Conservation (phyloP, 257 asterid genomes). For the Thymus mandschuricus region DNA sequence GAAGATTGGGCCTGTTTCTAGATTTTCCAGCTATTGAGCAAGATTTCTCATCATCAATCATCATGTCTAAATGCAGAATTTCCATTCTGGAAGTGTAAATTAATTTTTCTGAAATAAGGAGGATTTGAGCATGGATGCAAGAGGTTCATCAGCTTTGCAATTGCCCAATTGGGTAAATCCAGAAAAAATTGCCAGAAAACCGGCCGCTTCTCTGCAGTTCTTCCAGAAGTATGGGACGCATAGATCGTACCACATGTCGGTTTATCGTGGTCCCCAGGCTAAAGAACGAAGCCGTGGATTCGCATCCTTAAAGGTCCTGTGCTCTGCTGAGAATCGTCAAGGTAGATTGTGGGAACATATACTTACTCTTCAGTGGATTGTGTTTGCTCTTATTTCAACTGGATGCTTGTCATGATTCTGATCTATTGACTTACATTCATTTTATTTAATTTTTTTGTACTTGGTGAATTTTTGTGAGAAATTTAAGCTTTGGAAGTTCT, state of each 20-base stretch:
- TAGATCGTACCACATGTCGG: slow-evolving; percentile 29
- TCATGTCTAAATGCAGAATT: slow-evolving; percentile 11
- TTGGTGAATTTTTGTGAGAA: not conserved
- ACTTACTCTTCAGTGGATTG: not conserved
- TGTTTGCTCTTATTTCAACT: not conserved
- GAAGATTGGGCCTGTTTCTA: slow-evolving; percentile 17
- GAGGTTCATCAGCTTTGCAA: slow-evolving; percentile 51
- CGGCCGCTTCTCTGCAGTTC: slow-evolving; percentile 47
- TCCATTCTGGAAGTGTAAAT: slow-evolving; percentile 25
- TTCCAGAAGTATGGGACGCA: slow-evolving; percentile 36
- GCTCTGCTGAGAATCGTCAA: slow-evolving; percentile 63
- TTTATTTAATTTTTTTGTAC: not conserved
- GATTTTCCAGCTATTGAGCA: not conserved
- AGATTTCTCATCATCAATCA: not conserved
- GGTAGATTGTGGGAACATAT: slow-evolving; percentile 45
- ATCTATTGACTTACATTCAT: not conserved
- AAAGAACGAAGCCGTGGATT: slow-evolving; percentile 35
- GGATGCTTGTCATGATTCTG: slow-evolving; percentile 14
- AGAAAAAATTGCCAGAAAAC: slow-evolving; percentile 41
- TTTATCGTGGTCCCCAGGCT: slow-evolving; percentile 40
- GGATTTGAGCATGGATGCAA: slow-evolving; percentile 58
- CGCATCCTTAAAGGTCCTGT: slow-evolving; percentile 49
- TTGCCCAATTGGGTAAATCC: slow-evolving; percentile 43
- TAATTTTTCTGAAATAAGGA: slow-evolving; percentile 16
- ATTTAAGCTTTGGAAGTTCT: not conserved